Evolutionary conservation across 2,329 filamentous ascomycete species (phyloP).

Genomic region (Aspergillus texensis): DNA sequence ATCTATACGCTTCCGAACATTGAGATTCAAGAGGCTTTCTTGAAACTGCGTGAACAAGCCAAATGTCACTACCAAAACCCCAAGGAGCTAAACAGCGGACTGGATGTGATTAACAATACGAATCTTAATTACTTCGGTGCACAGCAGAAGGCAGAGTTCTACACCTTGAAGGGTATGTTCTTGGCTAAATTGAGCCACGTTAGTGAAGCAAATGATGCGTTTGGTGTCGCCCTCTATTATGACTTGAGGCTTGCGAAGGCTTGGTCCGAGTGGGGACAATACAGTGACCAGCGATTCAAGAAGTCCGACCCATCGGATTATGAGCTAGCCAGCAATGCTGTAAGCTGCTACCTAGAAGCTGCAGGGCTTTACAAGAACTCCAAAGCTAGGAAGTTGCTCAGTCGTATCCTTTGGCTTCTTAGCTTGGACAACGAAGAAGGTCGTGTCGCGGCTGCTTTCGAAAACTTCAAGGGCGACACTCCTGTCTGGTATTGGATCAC

Average conservation of each 20-base stretch:
- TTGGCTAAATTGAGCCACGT: conserved; percentile 89
- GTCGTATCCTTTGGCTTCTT: conserved; percentile 90
- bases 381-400: conserved; percentile 91
- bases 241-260: conserved; percentile 95
- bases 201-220: conserved; percentile 89
- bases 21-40: conserved; percentile 97
- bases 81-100: conserved; percentile 83
- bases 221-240: conserved; percentile 92
- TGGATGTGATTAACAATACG: conserved; percentile 99
- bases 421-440: conserved; percentile 90
- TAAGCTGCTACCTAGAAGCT: conserved; percentile 95
- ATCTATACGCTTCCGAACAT: conserved; percentile 99
- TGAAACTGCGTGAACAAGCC: conserved; percentile 97
- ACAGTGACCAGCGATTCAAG: conserved; percentile 96
- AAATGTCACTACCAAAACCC: conserved; percentile 98
- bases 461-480: conserved; percentile 95
- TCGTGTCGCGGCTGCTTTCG: conserved; percentile 80
- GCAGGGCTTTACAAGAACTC: conserved; percentile 96
- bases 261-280: conserved; percentile 99
- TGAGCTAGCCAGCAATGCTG: conserved; percentile 82
- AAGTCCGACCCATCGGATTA: conserved; percentile 85
- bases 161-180: conserved; percentile 99
- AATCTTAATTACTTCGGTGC: conserved; percentile 98
- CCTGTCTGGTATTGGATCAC: conserved; percentile 99
- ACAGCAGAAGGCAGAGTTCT: conserved; percentile 97